Percentiles rank a stretch among this genome's conserved stretches.
Conservation (phyloP, 495 filamentous ascomycete genomes). For the Podospora bellae-mahoneyi region DNA sequence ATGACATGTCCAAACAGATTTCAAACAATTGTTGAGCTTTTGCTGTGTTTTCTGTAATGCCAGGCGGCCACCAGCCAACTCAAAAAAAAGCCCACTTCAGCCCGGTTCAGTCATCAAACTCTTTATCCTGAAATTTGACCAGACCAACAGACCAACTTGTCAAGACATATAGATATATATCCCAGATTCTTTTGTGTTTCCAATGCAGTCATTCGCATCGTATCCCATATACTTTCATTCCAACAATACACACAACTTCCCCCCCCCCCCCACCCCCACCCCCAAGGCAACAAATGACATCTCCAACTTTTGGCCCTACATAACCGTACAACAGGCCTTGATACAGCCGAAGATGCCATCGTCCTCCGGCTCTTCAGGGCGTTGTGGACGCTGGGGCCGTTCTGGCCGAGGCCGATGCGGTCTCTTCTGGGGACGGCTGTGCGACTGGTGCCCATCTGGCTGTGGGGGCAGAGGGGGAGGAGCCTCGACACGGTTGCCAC, state of each 20-base stretch:
- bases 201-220: background rate
- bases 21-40: background rate
- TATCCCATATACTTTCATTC: background rate
- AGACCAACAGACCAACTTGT: background rate
- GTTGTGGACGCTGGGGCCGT: conserved; percentile 35
- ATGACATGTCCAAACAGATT: background rate
- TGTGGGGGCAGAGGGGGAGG: conserved; percentile 50
- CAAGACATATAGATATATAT: background rate
- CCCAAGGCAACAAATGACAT: background rate
- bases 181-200: background rate
- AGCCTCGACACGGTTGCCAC: conserved; percentile 34
- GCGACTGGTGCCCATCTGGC: conserved; percentile 35
- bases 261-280: no score
- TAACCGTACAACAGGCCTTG: conserved; percentile 69
- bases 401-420: conserved; percentile 24
- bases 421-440: background rate
- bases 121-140: background rate
- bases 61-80: no score
- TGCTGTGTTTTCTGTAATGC: no score
- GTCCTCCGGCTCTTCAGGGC: conserved; percentile 46
- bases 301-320: conserved; percentile 52
- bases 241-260: conserved; percentile 4
- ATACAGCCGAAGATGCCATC: conserved; percentile 60
- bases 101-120: background rate
- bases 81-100: no score